Conservation (phyloP, 2,329 filamentous ascomycete genomes). For the Xylariomycetidae sp. region DNA sequence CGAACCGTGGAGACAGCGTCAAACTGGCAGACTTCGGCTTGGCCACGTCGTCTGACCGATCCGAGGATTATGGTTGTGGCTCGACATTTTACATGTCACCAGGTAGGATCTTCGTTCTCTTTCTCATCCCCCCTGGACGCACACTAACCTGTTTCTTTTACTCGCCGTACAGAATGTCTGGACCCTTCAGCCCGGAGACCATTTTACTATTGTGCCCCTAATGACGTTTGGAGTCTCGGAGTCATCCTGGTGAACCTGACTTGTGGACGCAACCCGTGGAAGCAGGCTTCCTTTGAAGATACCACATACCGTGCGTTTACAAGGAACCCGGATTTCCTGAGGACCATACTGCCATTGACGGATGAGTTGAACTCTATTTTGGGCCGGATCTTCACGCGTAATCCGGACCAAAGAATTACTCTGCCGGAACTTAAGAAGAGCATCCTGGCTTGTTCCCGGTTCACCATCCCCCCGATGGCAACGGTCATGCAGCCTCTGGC, state of each 20-base stretch:
- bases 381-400: constrained; percentile 79
- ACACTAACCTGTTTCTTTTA: constrained; percentile 19
- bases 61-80: constrained; percentile 93
- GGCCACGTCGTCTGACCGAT: constrained; percentile 76
- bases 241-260: constrained; percentile 97
- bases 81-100: constrained; percentile 99
- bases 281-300: constrained; percentile 88
- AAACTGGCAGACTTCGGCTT: constrained; percentile 98
- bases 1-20: constrained; percentile 80
- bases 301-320: constrained; percentile 91
- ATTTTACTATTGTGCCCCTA: constrained; percentile 86
- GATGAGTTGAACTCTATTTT: constrained; percentile 86
- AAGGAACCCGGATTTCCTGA: constrained; percentile 79
- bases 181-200: constrained; percentile 69
- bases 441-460: constrained; percentile 71
- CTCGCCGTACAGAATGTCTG: constrained; percentile 71
- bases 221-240: constrained; percentile 97
- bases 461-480: constrained; percentile 51
- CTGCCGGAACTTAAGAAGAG: constrained; percentile 72
- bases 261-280: constrained; percentile 98
- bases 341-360: constrained; percentile 87
- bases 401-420: constrained; percentile 77
- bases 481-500: constrained; percentile 29
- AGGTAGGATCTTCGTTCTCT: constrained; percentile 56
- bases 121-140: constrained; percentile 9